Evolutionary conservation across 305 asterid species (phyloP).

Genomic region (Plantago rigida): DNA sequence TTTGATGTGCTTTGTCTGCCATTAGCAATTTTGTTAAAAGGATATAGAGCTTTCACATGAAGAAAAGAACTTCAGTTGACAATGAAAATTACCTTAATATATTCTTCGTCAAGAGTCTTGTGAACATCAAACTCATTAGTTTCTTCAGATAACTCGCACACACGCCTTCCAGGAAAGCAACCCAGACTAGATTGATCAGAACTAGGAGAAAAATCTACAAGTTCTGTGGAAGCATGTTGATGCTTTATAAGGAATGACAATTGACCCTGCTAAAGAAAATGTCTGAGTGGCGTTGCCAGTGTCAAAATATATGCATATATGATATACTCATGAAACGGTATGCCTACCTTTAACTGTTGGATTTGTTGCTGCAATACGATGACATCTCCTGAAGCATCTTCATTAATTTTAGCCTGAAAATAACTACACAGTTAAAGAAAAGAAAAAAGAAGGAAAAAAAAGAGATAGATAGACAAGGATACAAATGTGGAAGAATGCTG

Average conservation of each 20-base stretch:
- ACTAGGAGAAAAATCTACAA: conserved; percentile 28
- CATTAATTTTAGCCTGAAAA: conserved; percentile 75
- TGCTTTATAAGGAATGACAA: conserved; percentile 60
- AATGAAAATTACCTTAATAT: conserved; percentile 32
- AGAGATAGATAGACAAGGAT: conserved; percentile 12
- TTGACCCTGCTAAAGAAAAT: conserved; percentile 52
- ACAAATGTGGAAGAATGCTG: conserved; percentile 20
- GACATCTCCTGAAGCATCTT: conserved; percentile 80
- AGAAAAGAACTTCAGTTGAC: conserved; percentile 12
- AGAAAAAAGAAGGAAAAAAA: background rate
- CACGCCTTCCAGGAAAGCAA: conserved; percentile 28
- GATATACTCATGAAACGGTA: conserved; percentile 5
- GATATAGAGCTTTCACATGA: conserved; percentile 12
- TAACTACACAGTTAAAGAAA: conserved; percentile 2
- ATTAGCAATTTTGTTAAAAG: conserved; percentile 21
- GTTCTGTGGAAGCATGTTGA: conserved; percentile 34
- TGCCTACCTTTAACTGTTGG: conserved; percentile 59
- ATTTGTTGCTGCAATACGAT: conserved; percentile 66
- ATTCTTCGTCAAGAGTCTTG: conserved; percentile 25
- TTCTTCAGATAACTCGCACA: conserved; percentile 28
- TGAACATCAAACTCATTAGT: conserved; percentile 27
- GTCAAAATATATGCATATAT: conserved; percentile 16
- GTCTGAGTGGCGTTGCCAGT: conserved; percentile 19
- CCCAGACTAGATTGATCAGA: conserved; percentile 31
- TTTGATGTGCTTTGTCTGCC: conserved; percentile 41